A percentile compares a stretch with the other conserved stretches of the same genome.
Conservation (phyloP, 169 alveolate genomes). For the Plasmodium gonderi region DNA sequence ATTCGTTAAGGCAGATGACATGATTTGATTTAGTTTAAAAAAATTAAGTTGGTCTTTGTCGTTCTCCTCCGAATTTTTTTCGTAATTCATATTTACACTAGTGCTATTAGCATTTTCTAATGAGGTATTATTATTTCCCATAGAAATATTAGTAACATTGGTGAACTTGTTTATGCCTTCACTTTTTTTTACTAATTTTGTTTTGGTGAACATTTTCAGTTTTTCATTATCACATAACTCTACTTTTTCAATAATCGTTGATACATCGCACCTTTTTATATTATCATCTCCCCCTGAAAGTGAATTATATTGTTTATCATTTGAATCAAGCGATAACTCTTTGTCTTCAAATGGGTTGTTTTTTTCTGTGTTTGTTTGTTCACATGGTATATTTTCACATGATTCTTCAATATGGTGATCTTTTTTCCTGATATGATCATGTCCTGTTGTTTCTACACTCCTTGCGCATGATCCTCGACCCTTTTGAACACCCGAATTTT, state of each 20-base stretch:
- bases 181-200: constrained; percentile 19
- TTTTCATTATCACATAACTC: background rate
- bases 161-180: background rate
- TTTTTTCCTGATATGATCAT: no score
- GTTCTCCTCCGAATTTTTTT: background rate
- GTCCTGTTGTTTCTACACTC: background rate
- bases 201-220: background rate
- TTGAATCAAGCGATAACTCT: background rate
- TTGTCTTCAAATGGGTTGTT: background rate
- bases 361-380: background rate
- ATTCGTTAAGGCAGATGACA: constrained; percentile 34
- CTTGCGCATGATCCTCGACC: background rate
- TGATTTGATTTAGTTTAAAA: constrained; percentile 33
- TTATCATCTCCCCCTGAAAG: background rate
- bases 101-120: background rate
- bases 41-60: constrained; percentile 18
- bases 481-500: no score
- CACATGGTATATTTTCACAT: background rate
- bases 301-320: background rate
- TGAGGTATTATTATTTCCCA: background rate
- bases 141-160: background rate
- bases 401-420: background rate
- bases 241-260: background rate
- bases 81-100: background rate
- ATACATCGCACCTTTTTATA: background rate